Percentiles rank a stretch among this genome's conserved stretches.
Conservation (phyloP, 1,139 yeast genomes). For the Pichia sp. region DNA sequence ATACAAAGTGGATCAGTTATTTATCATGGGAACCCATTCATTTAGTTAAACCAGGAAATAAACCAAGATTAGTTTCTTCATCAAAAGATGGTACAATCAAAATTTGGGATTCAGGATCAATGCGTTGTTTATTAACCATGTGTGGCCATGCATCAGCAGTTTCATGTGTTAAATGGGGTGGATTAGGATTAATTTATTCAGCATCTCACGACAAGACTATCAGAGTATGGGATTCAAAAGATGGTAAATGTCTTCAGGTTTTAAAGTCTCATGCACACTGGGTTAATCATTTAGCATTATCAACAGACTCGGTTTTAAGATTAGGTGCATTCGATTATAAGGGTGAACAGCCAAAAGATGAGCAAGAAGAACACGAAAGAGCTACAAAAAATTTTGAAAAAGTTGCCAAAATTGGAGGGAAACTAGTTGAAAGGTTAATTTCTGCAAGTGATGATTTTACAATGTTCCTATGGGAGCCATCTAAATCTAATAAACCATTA, state of each 20-base stretch:
- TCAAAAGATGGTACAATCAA: conserved; percentile 89
- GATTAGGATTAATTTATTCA: conserved; percentile 75
- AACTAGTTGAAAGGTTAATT: conserved; percentile 70
- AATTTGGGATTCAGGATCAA: conserved; percentile 81
- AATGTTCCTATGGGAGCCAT: conserved; percentile 95
- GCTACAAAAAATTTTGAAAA: conserved; percentile 70
- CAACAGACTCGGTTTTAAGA: conserved; percentile 83
- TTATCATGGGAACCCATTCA: conserved; percentile 95
- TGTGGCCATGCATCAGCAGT: conserved; percentile 88
- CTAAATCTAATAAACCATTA: conserved; percentile 71
- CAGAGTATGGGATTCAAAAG: conserved; percentile 82
- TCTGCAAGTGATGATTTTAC: conserved; percentile 97
- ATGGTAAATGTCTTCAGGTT: conserved; percentile 73
- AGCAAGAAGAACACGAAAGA: conserved; percentile 50
- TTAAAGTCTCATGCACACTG: conserved; percentile 93
- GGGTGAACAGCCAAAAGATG: conserved; percentile 42
- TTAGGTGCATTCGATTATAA: conserved; percentile 76
- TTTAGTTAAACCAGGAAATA: conserved; percentile 54
- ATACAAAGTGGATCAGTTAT: conserved; percentile 82
- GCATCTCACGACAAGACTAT: conserved; percentile 95
- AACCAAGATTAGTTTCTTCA: conserved; percentile 75
- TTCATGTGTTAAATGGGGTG: conserved; percentile 96
- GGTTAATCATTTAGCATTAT: conserved; percentile 89
- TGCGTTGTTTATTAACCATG: conserved; percentile 64
- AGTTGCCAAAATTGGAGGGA: conserved; percentile 68